Base-by-base conservation (phyloP, 2,329 filamentous ascomycete species). In the Sclerotinia borealis region DNA sequence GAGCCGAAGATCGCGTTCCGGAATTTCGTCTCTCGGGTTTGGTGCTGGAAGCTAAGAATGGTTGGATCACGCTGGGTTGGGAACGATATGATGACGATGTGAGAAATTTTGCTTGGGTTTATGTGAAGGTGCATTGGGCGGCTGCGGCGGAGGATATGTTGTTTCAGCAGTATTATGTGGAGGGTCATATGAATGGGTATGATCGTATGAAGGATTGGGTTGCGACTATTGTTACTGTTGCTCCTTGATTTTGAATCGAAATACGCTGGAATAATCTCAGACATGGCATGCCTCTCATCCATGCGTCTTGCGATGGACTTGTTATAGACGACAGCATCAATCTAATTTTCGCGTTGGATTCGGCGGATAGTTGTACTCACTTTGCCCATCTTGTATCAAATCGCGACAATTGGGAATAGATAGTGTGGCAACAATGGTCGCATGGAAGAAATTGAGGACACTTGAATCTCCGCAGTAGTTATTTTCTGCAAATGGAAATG, bases 191-290 rank as follows among this genome's bases (percentile, higher is more conserved):
- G 60, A 41, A 49, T 58, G 60, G 60, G 1, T 47, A 45, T 25
- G 51, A 63, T 58, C 54, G 51, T 0, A 58, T 58, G 60, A 58
- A 49, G 7, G 51, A 63, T 34, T 63, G 60, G 60, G 60, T 58
- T 49, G 60, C 48, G 17, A 58, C 15, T 22, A 43, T 17, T 1
- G 27, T 58, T 29, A 58, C 39, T 45, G 2, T 34, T 25, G 27
- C 54, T 45, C 54, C 54, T 36, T 58, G 29, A 58, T 6, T 8
- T 25, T 1, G 4, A 19, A 36, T 19, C 13, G 8, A 10, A 36
- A 45, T 13, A n/a, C n/a, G 13, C 17, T 34, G 27, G 17, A 11
- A 10, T 1, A 11, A 17, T 25, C 22, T 22, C 9, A 11, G 7
- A 10, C 3, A 5, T n/a, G 25, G 37, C 10, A 3, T 17, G 17